phyloP scores from a whole-genome alignment of 2,329 filamentous ascomycete genomes.

The Sordariomycetes sp. region DNA sequence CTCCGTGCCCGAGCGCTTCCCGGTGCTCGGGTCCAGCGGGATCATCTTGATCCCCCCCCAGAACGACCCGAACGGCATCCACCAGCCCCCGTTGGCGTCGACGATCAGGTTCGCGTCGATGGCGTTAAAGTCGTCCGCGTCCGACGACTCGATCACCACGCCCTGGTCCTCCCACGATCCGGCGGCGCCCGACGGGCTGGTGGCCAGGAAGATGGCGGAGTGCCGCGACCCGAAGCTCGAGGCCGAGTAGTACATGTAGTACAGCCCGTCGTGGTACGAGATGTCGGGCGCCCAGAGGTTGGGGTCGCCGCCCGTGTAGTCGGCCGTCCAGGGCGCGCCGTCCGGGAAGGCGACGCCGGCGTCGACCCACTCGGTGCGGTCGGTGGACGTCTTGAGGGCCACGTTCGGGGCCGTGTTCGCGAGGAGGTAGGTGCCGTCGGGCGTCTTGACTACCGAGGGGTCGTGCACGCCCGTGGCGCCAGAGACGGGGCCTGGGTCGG shows the following conservation, averaged over 20 bases:
- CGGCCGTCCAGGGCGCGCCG: slow-evolving; percentile 18
- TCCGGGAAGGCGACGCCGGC: slow-evolving; percentile 18
- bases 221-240: slow-evolving; percentile 15
- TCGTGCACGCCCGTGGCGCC: slow-evolving; percentile 17
- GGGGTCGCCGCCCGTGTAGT: slow-evolving; percentile 16
- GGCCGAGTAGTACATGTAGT: slow-evolving; percentile 21
- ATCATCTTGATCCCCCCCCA: slow-evolving; percentile 20
- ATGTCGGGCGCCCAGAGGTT: slow-evolving; percentile 44
- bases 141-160: slow-evolving; percentile 14
- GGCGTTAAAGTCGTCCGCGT: slow-evolving; percentile 15
- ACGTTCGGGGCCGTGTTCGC: slow-evolving; percentile 17
- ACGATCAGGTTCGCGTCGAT: slow-evolving; percentile 18
- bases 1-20: slow-evolving; percentile 12
- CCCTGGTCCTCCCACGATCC: slow-evolving; percentile 19
- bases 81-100: slow-evolving; percentile 16
- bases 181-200: slow-evolving; percentile 16
- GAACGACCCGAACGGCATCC: slow-evolving; percentile 20
- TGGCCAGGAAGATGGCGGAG: slow-evolving; percentile 20
- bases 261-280: slow-evolving; percentile 19
- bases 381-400: slow-evolving; percentile 18
- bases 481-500: slow-evolving; percentile 13
- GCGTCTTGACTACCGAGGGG: slow-evolving; percentile 17
- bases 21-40: slow-evolving; percentile 13
- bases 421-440: slow-evolving; percentile 15
- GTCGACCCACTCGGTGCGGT: slow-evolving; percentile 18